Conservation (phyloP, 1,284 basidiomycete genomes). For the Cutaneotrichosporon spelunceum region DNA sequence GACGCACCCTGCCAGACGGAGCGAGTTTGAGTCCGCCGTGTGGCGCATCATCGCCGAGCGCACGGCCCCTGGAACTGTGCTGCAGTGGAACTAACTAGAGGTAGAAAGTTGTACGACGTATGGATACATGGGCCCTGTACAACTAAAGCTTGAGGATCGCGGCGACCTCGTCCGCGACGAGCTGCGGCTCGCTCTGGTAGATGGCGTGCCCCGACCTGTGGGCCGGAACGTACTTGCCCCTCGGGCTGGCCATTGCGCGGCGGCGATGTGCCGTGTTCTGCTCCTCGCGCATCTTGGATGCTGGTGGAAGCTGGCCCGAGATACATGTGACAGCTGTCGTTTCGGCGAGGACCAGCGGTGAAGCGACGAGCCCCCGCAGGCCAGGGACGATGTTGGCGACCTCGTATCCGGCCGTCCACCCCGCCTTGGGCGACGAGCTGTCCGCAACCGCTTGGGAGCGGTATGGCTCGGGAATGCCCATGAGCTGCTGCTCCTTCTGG, state of each 20-base stretch:
- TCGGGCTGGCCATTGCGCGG: background rate
- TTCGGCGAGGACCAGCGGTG: background rate
- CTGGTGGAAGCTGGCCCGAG: background rate
- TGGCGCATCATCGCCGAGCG: constrained; percentile 1
- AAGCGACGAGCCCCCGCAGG: constrained; percentile 4
- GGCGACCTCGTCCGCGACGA: constrained; percentile 35
- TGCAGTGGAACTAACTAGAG: background rate
- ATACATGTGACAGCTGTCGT: background rate
- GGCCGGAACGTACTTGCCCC: constrained; percentile 13
- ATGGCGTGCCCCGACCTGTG: constrained; percentile 7
- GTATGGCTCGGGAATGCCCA: constrained; percentile 5
- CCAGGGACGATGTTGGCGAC: constrained; percentile 4
- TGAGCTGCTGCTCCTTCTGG: background rate
- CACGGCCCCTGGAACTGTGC: background rate
- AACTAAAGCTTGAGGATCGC: constrained; percentile 51
- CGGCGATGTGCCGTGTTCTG: constrained; percentile 3
- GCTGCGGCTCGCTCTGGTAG: constrained; percentile 6
- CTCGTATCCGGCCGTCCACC: constrained; percentile 3
- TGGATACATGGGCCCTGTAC: background rate
- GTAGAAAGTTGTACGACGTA: background rate
- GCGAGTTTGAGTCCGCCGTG: constrained; percentile 23
- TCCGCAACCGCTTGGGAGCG: background rate
- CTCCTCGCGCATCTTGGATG: constrained; percentile 2
- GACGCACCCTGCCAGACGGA: constrained; percentile 23
- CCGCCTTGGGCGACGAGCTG: background rate